A percentile compares a stretch with the other conserved stretches of the same genome.
Evolutionary conservation across 2,329 filamentous ascomycete species (phyloP).

Genomic region (Zasmidium angulare): DNA sequence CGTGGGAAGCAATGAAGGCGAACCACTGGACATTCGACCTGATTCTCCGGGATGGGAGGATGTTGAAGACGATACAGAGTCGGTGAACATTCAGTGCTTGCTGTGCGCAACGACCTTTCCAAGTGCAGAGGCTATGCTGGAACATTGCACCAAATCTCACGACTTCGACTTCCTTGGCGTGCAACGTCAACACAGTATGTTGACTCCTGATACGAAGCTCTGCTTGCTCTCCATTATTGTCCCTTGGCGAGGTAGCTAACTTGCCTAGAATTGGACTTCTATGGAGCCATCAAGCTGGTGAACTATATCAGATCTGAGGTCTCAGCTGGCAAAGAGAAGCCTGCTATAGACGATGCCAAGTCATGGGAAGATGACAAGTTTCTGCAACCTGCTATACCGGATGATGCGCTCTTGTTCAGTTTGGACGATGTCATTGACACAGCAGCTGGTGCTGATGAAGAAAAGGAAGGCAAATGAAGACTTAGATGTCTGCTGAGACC

Average conservation of each 20-base stretch:
- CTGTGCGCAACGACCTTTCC: slow-evolving; percentile 39
- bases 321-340: slow-evolving; percentile 40
- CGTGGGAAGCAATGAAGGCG: slow-evolving; percentile 16
- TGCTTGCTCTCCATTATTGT: not conserved
- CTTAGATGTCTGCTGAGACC: too few relatives aligned
- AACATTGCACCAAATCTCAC: slow-evolving; percentile 38
- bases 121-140: slow-evolving; percentile 36
- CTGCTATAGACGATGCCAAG: slow-evolving; percentile 59
- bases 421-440: slow-evolving; percentile 71
- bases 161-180: slow-evolving; percentile 42
- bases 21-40: slow-evolving; percentile 29
- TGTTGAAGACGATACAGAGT: slow-evolving; percentile 42
- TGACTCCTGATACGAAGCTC: not conserved
- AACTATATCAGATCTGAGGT: slow-evolving; percentile 51
- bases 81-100: slow-evolving; percentile 40
- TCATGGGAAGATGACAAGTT: slow-evolving; percentile 76
- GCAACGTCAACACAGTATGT: slow-evolving; percentile 38
- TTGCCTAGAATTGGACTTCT: slow-evolving; percentile 44
- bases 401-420: slow-evolving; percentile 84
- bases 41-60: slow-evolving; percentile 48
- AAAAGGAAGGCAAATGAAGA: too few relatives aligned
- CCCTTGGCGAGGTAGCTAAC: not conserved
- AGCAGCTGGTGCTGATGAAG: slow-evolving; percentile 14
- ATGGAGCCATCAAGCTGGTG: slow-evolving; percentile 45
- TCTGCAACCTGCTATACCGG: slow-evolving; percentile 79